A percentile compares a stretch with the other conserved stretches of the same genome.
phyloP scores from a whole-genome alignment of 192 early-diverging fungal genomes.

The Coemansia sp. region DNA sequence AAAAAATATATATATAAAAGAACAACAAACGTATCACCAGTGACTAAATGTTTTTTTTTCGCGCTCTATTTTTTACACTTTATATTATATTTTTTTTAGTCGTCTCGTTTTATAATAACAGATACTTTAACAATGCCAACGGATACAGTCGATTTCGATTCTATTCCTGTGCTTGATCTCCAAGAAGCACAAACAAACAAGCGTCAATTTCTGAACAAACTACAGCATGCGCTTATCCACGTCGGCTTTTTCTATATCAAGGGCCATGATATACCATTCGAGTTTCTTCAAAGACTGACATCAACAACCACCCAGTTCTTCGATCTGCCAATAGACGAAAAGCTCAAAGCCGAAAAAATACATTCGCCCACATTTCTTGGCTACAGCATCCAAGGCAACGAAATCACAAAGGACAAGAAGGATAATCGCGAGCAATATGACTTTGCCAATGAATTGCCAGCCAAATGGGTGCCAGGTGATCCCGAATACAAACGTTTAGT shows the following conservation, averaged over 20 bases:
- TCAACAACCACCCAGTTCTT: constrained; percentile 44
- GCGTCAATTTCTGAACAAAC: constrained; percentile 43
- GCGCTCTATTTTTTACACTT: constrained; percentile 1
- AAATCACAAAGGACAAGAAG: constrained; percentile 54
- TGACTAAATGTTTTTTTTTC: too few relatives aligned
- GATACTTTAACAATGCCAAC: background rate
- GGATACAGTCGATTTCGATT: constrained; percentile 14
- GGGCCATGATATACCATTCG: constrained; percentile 42
- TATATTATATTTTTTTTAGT: background rate
- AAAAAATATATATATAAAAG: too few relatives aligned
- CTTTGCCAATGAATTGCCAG: constrained; percentile 54
- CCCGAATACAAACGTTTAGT: constrained; percentile 55
- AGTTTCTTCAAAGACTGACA: constrained; percentile 36
- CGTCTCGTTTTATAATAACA: background rate
- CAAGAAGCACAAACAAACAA: constrained; percentile 11
- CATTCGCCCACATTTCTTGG: constrained; percentile 63
- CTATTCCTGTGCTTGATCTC: constrained; percentile 30
- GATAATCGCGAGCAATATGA: constrained; percentile 61
- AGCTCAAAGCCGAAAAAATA: constrained; percentile 57
- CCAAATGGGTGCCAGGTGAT: constrained; percentile 14
- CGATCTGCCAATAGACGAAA: constrained; percentile 58
- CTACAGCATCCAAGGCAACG: constrained; percentile 54
- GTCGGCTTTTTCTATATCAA: constrained; percentile 63
- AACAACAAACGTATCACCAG: too few relatives aligned
- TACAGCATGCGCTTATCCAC: constrained; percentile 56